Evolutionary conservation across 208 protist genomes (phyloP).

Genomic region (Trypanosoma conorhini): DNA sequence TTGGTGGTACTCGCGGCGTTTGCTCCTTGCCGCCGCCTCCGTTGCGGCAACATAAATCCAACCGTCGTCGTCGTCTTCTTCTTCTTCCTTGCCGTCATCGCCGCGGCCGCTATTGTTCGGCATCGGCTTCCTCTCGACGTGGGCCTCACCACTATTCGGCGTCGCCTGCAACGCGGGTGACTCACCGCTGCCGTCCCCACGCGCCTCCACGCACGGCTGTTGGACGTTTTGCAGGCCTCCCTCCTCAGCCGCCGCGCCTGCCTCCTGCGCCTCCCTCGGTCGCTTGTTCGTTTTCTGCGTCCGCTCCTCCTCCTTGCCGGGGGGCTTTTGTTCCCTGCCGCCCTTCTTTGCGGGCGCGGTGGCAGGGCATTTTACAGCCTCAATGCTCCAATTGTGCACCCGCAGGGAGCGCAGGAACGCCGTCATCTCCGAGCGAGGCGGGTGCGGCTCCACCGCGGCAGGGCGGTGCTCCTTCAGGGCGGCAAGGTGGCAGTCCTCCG

Average conservation of each 20-base stretch:
- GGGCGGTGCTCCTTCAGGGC: constrained; percentile 64
- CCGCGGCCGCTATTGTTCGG: background rate
- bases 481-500: constrained; percentile 52
- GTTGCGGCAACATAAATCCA: constrained; percentile 68
- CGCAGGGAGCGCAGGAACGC: constrained; percentile 70
- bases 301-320: constrained; percentile 27
- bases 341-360: constrained; percentile 21
- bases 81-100: background rate
- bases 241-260: background rate
- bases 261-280: background rate
- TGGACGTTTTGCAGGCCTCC: background rate
- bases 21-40: constrained; percentile 27
- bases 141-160: background rate
- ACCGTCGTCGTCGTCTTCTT: constrained; percentile 50
- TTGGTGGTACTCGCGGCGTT: constrained; percentile 44
- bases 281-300: constrained; percentile 14
- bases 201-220: background rate
- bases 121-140: background rate
- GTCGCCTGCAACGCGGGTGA: background rate
- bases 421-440: constrained; percentile 65
- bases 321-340: constrained; percentile 22
- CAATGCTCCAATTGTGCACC: constrained; percentile 81
- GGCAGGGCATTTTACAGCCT: constrained; percentile 25
- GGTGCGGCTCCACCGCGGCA: constrained; percentile 11
- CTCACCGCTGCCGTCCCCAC: background rate